Base-by-base conservation (phyloP, 352 stramenopile genomes). In the Pythium folliculosum region DNA sequence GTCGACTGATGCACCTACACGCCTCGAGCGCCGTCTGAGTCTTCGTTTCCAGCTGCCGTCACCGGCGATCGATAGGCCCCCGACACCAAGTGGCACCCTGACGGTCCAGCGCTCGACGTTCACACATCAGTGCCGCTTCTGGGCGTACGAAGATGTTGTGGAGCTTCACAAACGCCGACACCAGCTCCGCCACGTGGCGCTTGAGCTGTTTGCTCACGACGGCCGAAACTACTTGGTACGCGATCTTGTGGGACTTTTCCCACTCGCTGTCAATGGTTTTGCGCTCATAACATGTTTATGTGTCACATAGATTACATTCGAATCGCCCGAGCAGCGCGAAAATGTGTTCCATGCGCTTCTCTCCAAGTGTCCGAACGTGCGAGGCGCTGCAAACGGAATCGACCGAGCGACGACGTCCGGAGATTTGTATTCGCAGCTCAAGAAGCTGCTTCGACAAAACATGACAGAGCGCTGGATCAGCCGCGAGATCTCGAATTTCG, bases 401-500 rank as follows among this genome's bases (percentile, higher is more conserved):
- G 81, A 89, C 69, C 56, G 80, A 21, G 66, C 80, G n/a, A 71
- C 79, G 8, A 69, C 65, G 25, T 57, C 70, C 32, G 73, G 78
- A 16, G 80, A 90, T 59, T 63, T 92, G 47, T 89, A 89, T 66
- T 89, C 84, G 2, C 84, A 92, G 27, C 54, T 92, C 19, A 70
- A 74, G 14, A 92, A 91, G 67, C 30, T 92, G 5, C 54, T 92
- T 23, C 79, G 84, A 23, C 89, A 93, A 37, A 91, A 71, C 45
- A 90, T 94, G 80, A 90, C 82, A 3, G 81, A 91, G 77, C 82
- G 84, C 7, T 94, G 86, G 86, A 78, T 92, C 17, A 54, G 77
- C 27, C 78, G 81, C 3, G 78, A 89, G 44, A 86, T 94, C 51
- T 83, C 86, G 10, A 94, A 92, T 47, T 99, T 99, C 64, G 97